Base-by-base conservation (phyloP, 371 early-diverging fungal genomes). In the Circinella umbellata region DNA sequence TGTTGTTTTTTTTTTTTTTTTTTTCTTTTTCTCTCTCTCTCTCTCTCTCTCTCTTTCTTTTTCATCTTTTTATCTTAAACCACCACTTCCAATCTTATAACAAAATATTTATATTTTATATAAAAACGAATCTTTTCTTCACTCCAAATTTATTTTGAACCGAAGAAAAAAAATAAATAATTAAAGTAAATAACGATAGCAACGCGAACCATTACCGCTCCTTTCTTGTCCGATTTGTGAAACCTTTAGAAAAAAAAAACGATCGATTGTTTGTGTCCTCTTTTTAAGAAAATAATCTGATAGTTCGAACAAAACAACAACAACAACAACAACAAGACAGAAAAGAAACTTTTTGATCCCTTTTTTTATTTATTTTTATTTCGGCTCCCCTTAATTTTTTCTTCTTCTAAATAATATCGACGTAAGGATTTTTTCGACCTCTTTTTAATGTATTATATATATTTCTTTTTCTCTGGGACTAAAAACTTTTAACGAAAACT, bases 141-240 rank as follows among this genome's bases (percentile, higher is more conserved):
- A n/a, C 6, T 14, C 7, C 15, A 51, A 13, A 17, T n/a, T 5
- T 51, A 51, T n/a, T 5, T 51, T 13, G 11, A 42, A 9, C 9
- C 53, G 4, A 53, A 53, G 14, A 53, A 18, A 8, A 51, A 51
- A 51, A 17, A n/a, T n/a, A 14, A 14, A 51, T 5, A 8, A 51
- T 13, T 15, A n/a, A 51, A 47, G 1, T 11, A 15, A 47, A 47
- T 11, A 47, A 9, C 54, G 54, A 54, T 54, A 54, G 47, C 15
- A 27, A 54, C 54, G 54, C 57, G 27, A 57, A 57, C 57, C 11
- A 9, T 57, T 51, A 27, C 57, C 57, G 57, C 57, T 57, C 57
- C 57, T 57, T 57, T 27, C 57, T 57, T 57, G 57, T 57, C 57
- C 57, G 57, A 57, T 57, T 57, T 57, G 57, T 57, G 57, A 57